phyloP scores from a whole-genome alignment of 208 protist genomes.

The Trypanosoma mega region DNA sequence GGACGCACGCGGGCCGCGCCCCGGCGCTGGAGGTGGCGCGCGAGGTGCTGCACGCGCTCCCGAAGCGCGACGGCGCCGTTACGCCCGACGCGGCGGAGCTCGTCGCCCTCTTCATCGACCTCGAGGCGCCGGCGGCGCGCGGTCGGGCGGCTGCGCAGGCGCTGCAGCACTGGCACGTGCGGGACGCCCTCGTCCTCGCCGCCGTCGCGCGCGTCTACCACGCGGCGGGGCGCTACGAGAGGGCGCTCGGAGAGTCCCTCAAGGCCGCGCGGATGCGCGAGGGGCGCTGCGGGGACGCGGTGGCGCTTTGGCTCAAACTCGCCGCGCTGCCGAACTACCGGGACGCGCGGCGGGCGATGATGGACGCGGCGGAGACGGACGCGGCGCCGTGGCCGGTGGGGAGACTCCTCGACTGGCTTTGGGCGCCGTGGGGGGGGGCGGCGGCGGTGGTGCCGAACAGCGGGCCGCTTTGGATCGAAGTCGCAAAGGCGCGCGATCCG shows the following conservation, averaged over 20 bases:
- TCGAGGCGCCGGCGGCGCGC: constrained; percentile 52
- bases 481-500: constrained; percentile 52
- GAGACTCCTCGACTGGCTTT: constrained; percentile 17
- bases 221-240: constrained; percentile 43
- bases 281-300: constrained; percentile 51
- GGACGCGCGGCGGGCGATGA: not conserved
- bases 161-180: constrained; percentile 64
- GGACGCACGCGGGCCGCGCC: constrained; percentile 31
- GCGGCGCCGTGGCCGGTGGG: constrained; percentile 3
- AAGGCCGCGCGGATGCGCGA: constrained; percentile 54
- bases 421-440: constrained; percentile 19
- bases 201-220: constrained; percentile 76
- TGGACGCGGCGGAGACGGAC: constrained; percentile 19
- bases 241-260: constrained; percentile 59
- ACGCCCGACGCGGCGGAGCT: constrained; percentile 51
- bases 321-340: constrained; percentile 33
- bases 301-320: constrained; percentile 71
- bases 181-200: constrained; percentile 67
- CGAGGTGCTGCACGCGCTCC: constrained; percentile 60
- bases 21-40: constrained; percentile 61
- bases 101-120: constrained; percentile 56
- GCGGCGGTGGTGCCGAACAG: constrained; percentile 31
- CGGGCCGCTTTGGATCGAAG: constrained; percentile 65
- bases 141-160: constrained; percentile 62
- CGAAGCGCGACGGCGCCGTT: constrained; percentile 67